A percentile compares a stretch with the other conserved stretches of the same genome.
These are phyloP conservation scores for Emergomyces pasteurianus DNA, from an alignment of 2,329 filamentous ascomycete species.

Conservation along the genomic window DNA sequence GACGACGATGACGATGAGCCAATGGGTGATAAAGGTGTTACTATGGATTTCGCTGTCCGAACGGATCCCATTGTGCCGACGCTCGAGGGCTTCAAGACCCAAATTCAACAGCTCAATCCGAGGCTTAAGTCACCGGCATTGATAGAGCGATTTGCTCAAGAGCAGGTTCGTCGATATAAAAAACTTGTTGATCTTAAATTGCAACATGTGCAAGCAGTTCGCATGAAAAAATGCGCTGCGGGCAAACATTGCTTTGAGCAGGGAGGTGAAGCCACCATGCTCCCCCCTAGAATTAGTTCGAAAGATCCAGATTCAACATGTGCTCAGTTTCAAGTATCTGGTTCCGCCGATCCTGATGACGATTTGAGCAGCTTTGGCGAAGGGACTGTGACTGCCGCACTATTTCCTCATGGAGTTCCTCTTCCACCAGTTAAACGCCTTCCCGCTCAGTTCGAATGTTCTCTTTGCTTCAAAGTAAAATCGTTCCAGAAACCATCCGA, in stretches of 20 bases:
- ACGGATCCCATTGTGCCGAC: slow-evolving; percentile 61
- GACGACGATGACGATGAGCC: slow-evolving; percentile 45
- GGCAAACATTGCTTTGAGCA: slow-evolving; percentile 51
- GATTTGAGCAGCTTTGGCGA: slow-evolving; percentile 57
- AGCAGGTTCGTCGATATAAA: slow-evolving; percentile 71
- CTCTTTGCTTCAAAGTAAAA: slow-evolving; percentile 73
- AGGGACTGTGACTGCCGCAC: slow-evolving; percentile 55
- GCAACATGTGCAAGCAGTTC: slow-evolving; percentile 54
- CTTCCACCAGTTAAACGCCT: slow-evolving; percentile 65
- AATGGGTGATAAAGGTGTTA: slow-evolving; percentile 48
- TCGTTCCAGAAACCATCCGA: slow-evolving; percentile 84
- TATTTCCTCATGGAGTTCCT: slow-evolving; percentile 70
- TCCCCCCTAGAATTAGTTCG: slow-evolving; percentile 43
- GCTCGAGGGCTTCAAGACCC: slow-evolving; percentile 61
- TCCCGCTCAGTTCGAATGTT: slow-evolving; percentile 82
- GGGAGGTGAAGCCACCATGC: slow-evolving; percentile 52
- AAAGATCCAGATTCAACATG: slow-evolving; percentile 48
- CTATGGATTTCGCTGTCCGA: slow-evolving; percentile 49
- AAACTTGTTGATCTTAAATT: slow-evolving; percentile 57
- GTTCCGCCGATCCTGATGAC: slow-evolving; percentile 47
- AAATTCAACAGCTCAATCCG: slow-evolving; percentile 66
- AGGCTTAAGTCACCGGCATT: slow-evolving; percentile 49
- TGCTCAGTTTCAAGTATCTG: slow-evolving; percentile 43
- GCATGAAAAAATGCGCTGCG: slow-evolving; percentile 47
- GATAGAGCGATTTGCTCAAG: slow-evolving; percentile 68